Evolutionary conservation across 345 rosid species (phyloP), one percentile per base, ranked within the genome.

Genomic region (Streptanthus diversifolius): DNA sequence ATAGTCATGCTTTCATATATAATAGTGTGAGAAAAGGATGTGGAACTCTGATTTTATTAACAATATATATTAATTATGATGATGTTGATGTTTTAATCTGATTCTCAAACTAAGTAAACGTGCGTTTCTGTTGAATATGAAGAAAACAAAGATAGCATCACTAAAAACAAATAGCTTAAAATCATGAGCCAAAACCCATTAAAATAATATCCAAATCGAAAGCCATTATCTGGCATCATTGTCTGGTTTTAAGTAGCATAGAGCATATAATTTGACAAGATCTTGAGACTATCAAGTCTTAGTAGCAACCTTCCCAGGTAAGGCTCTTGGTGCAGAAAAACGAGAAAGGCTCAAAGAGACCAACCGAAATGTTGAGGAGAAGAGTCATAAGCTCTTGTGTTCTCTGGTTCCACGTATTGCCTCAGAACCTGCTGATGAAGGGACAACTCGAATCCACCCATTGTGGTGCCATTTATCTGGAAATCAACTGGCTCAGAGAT

Each of bases 351-450:
- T 80, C 76, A 90, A 19, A 87, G 95, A 14, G 89, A 84, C 91
- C 92, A 90, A 73, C 88, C 74, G 77, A 82, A 83, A 51, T 84
- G 82, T 61, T 78, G 87, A 56, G 82, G 41, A 22, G 79, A 75
- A 32, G 76, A 57, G 75, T 84, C 82, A 33, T 83, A 85, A 4
- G 81, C 83, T 70, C 86, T 81, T 52, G 91, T 35, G 61, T 80
- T 85, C 63, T 88, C 88, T 10, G 77, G 84, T 47, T 83, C 95
- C 80, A 76, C 49, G 56, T 82, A 82, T 61, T 86, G 92, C 78
- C 83, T 85, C 71, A 83, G 75, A 67, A 63, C 80, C 40, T 84
- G 90, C 27, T 76, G 91, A 61, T 71, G 72, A 19, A 63, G 51
- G 39, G 85, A 80, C 63, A 74, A 53, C 72, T 93, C 91, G 3